phyloP scores from a whole-genome alignment of 306 rosid species.

The Cicer yamashitae region DNA sequence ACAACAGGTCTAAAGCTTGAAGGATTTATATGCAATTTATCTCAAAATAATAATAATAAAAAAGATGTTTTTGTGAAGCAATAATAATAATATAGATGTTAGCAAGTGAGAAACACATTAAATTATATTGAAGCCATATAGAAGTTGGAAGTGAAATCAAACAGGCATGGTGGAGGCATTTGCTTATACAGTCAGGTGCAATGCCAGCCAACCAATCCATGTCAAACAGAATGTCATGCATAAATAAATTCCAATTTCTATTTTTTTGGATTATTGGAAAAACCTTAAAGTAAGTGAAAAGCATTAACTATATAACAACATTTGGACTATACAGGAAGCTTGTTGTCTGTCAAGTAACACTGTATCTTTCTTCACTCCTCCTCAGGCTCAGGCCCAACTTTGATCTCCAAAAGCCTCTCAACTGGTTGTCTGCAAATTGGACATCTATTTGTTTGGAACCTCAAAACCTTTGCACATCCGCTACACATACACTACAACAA shows the following conservation, averaged over 20 bases:
- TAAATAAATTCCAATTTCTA: conserved; percentile 27
- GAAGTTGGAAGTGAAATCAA: conserved; percentile 41
- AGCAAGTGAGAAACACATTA: not conserved
- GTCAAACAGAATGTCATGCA: conserved; percentile 44
- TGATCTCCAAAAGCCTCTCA: conserved; percentile 95
- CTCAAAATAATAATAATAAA: not conserved
- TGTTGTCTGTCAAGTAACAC: not conserved
- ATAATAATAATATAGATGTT: not conserved
- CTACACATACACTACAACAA: conserved; percentile 91
- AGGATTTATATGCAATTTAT: conserved; percentile 7
- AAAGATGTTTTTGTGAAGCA: no score
- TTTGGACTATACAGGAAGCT: conserved; percentile 56
- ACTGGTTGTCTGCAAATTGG: conserved; percentile 99
- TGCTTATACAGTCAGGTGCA: conserved; percentile 48
- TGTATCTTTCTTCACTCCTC: conserved; percentile 57
- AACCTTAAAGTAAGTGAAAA: conserved; percentile 33
- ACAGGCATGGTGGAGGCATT: conserved; percentile 48
- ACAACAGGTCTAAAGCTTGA: not conserved
- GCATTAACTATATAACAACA: conserved; percentile 42
- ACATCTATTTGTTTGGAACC: conserved; percentile 87
- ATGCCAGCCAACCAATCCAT: conserved; percentile 51
- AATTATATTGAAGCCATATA: conserved; percentile 30
- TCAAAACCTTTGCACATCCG: conserved; percentile 88
- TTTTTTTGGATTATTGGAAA: conserved; percentile 45
- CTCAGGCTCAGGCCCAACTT: conserved; percentile 62